Base-by-base conservation (phyloP, 1,284 basidiomycete species). In the Cutaneotrichosporon spelunceum region DNA sequence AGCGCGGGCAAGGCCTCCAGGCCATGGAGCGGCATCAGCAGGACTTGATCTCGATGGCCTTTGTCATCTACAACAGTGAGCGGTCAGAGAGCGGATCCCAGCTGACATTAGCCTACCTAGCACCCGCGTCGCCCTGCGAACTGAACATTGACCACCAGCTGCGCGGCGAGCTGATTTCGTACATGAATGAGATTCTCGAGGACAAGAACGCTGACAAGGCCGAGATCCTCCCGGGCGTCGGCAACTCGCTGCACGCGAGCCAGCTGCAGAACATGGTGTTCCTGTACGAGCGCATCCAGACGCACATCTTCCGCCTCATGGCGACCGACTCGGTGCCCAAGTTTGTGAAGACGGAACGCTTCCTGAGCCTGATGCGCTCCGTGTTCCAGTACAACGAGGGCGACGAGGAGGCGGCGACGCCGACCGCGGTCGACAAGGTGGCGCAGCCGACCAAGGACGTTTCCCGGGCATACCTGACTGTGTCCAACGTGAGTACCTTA, bases 11-110 rank as follows among this genome's bases (percentile, higher is more conserved):
- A 39, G 88, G 90, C 29, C 87, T 91, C 72, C 85, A 84, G 48
- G 91, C 93, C 5, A 98, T 98, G 95, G 95, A 98, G 81, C 88
- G 86, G 70, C 95, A 99, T 78, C 94, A 99, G 82, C 92, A 95
- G 76, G 87, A 92, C 49, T 83, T 99, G 68, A 93, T 98, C 70
- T 87, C 90, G 68, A 94, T 92, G 70, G 93, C 95, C 2, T 93
- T 95, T 69, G 85, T 90, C 62, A 98, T 99, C 70, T 79, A 78
- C 64, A 79, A 79, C 69, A 78, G 79, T 80, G 60, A 66, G 78
- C 19, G n/a, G n/a, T 21, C 6, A 9, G 8, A 21, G 14, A 26
- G 19, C 14, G 29, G 24, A 0, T 3, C 19, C 29, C 8, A 34
- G 29, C 61, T 65, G 52, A 59, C 59, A 3, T 4, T 90, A 84